These are phyloP conservation scores for Colletotrichum cuscutae DNA, from an alignment of 2,329 filamentous ascomycete genomes.

Conservation along the genomic window DNA sequence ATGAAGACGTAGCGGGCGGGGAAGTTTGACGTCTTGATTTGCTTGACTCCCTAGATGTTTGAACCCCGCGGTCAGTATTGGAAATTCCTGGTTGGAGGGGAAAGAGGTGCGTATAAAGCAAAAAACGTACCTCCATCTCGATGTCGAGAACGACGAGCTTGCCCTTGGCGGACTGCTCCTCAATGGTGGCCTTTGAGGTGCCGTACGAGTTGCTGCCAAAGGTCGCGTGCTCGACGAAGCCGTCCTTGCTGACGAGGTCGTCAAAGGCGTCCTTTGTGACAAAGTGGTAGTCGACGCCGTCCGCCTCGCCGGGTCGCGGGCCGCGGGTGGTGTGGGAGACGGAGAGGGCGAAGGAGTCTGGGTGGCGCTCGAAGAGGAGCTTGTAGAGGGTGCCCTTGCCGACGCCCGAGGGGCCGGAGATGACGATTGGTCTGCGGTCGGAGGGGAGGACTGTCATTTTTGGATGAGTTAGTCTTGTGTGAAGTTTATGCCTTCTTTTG, in stretches of 20 bases:
- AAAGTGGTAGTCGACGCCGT: slow-evolving; percentile 87
- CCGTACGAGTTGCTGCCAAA: slow-evolving; percentile 91
- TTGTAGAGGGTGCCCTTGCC: slow-evolving; percentile 86
- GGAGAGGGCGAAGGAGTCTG: slow-evolving; percentile 63
- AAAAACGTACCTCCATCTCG: slow-evolving; percentile 81
- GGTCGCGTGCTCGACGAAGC: slow-evolving; percentile 86
- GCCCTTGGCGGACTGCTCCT: slow-evolving; percentile 76
- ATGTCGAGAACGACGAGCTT: slow-evolving; percentile 89
- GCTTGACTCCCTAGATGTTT: slow-evolving; percentile 76
- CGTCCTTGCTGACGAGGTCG: slow-evolving; percentile 71
- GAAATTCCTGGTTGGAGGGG: too few species aligned
- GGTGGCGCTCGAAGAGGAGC: slow-evolving; percentile 70
- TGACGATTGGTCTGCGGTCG: slow-evolving; percentile 74
- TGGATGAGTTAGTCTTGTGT: not conserved
- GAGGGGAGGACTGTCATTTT: slow-evolving; percentile 40
- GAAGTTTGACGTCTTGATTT: slow-evolving; percentile 82
- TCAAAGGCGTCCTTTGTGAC: slow-evolving; percentile 74
- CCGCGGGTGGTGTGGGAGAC: slow-evolving; percentile 83
- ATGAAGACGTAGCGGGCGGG: slow-evolving; percentile 87
- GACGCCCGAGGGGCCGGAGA: slow-evolving; percentile 82
- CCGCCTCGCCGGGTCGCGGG: slow-evolving; percentile 78
- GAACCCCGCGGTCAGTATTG: too few species aligned
- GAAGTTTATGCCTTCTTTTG: not conserved
- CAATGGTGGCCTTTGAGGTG: slow-evolving; percentile 82
- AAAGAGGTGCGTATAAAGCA: too few species aligned